These are phyloP conservation scores for Scutellaria barbata DNA, from an alignment of 257 asterid species.

Conservation along the genomic window DNA sequence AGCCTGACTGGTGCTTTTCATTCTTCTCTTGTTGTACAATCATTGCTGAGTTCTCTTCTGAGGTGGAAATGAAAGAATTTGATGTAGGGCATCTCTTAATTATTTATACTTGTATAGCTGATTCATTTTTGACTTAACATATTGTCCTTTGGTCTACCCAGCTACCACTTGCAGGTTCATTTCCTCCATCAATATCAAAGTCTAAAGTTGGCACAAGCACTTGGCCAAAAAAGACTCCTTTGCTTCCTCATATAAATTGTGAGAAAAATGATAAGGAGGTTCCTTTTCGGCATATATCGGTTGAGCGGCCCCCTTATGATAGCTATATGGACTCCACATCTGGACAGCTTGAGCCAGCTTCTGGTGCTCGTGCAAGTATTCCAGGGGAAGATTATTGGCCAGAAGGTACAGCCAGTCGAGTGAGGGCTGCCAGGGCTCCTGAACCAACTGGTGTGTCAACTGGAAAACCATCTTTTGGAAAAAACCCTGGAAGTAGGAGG, in stretches of 20 bases:
- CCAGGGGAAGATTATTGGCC: conserved; percentile 93
- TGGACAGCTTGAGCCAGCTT: conserved; percentile 92
- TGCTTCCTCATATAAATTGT: conserved; percentile 64
- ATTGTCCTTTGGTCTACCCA: conserved; percentile 34
- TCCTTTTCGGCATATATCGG: conserved; percentile 53
- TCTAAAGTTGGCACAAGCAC: conserved; percentile 29
- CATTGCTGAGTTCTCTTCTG: background rate
- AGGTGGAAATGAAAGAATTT: background rate
- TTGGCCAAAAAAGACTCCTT: conserved; percentile 39
- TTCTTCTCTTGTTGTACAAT: background rate
- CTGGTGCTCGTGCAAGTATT: conserved; percentile 94
- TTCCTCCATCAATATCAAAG: conserved; percentile 39
- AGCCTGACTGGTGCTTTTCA: background rate
- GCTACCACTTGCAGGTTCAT: conserved; percentile 44
- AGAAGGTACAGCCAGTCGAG: conserved; percentile 84
- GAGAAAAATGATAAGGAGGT: conserved; percentile 60
- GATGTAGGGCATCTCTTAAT: background rate
- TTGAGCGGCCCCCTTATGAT: conserved; percentile 80
- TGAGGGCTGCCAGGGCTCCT: conserved; percentile 87
- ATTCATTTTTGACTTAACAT: background rate
- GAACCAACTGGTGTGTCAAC: conserved; percentile 77
- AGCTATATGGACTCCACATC: conserved; percentile 90
- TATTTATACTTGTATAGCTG: background rate
- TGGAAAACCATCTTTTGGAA: conserved; percentile 83
- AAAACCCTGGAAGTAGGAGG: conserved; percentile 91